Percentiles rank a stretch among this genome's conserved stretches.
Conservation (phyloP, 345 rosid species). For the Citrus hindsii region DNA sequence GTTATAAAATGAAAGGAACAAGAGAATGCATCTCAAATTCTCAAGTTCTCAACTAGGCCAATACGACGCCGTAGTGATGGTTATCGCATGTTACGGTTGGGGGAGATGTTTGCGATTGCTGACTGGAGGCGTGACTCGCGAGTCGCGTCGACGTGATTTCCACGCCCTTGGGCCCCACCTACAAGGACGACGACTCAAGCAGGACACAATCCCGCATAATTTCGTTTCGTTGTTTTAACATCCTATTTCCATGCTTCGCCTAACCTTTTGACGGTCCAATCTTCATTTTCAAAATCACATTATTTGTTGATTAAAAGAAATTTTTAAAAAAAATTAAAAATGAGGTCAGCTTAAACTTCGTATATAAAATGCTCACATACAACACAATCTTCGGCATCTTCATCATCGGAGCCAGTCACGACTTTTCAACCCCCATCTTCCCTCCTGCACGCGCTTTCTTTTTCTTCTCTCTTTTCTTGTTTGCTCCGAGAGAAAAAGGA, state of each 20-base stretch:
- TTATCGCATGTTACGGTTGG: no score
- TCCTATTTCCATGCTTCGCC: neutral
- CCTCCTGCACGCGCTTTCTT: constrained; percentile 2
- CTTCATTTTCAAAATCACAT: neutral
- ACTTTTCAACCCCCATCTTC: neutral
- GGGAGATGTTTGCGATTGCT: neutral
- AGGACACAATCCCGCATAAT: neutral
- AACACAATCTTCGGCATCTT: neutral
- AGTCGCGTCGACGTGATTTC: constrained; percentile 15
- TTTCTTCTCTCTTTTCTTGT: constrained; percentile 7
- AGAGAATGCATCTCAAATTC: no score
- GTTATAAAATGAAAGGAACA: no score
- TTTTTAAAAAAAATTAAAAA: neutral
- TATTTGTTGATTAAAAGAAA: no score
- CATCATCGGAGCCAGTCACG: neutral
- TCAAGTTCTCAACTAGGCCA: no score
- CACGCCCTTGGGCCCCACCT: neutral
- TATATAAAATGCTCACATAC: neutral
- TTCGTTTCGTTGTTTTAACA: neutral
- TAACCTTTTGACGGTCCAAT: neutral
- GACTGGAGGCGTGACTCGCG: constrained; percentile 14
- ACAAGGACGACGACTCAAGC: neutral
- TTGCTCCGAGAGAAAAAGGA: neutral
- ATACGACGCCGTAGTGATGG: no score
- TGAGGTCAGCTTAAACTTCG: neutral